A percentile compares a stretch with the other conserved stretches of the same genome.
Conservation (phyloP, 202 grass and related monocot species). For the Carex sylvatica region DNA sequence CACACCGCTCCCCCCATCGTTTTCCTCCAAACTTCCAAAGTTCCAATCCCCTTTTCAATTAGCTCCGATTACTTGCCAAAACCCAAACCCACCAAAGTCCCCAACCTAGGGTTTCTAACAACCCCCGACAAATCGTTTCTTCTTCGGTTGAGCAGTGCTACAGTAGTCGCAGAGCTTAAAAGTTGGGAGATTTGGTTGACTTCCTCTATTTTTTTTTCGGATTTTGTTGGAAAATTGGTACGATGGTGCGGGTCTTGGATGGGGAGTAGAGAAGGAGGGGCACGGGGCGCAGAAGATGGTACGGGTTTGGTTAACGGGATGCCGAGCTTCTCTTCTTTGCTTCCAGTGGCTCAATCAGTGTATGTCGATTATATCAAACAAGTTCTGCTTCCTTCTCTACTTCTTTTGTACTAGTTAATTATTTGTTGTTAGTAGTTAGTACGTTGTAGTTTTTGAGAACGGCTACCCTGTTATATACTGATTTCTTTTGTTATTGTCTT, state of each 20-base stretch:
- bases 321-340: slow-evolving; percentile 28
- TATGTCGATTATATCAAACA: slow-evolving; percentile 2
- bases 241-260: slow-evolving; percentile 12
- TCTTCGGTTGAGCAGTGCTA: neutral
- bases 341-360: slow-evolving; percentile 17
- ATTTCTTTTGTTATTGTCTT: neutral
- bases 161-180: neutral
- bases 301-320: slow-evolving; percentile 17
- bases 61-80: slow-evolving; percentile 2
- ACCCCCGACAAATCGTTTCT: neutral
- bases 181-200: slow-evolving; percentile 18
- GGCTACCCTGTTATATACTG: neutral
- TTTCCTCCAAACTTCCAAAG: slow-evolving; percentile 7
- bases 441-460: neutral
- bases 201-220: neutral
- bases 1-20: slow-evolving; percentile 17
- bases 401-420: neutral
- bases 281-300: slow-evolving; percentile 25
- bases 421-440: slow-evolving; percentile 1
- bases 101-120: slow-evolving; percentile 30
- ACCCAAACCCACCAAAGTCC: neutral
- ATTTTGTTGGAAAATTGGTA: neutral
- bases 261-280: slow-evolving; percentile 25
- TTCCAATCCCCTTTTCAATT: neutral
- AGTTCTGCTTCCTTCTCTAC: neutral